Base-by-base conservation (phyloP, 1,284 basidiomycete genomes). In the Hypsizygus ulmarius region DNA sequence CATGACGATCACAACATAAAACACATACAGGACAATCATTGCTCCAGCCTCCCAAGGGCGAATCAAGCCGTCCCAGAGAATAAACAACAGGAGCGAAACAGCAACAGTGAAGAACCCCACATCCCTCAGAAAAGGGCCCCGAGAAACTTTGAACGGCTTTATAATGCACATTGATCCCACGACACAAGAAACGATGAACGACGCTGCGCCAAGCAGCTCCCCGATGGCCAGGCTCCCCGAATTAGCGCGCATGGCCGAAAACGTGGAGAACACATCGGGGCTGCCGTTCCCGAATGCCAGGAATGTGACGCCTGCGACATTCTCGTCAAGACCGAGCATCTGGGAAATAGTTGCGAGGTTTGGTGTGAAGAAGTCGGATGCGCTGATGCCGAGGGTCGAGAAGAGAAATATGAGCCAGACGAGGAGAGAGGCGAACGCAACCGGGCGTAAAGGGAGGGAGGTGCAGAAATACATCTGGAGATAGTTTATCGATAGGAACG, bases 161-260 rank as follows among this genome's bases (percentile, higher is more conserved):
- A 98, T 91, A 64, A 99, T 86, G 61, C 93, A 95, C 84, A 99
- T 97, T 12, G 89, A 90, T 5, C 96, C 96, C 2, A 91, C 94
- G 33, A 99, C 94, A 60, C 95, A 93, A 2, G 92, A 93, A 15
- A 94, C 86, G 64, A 98, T 96, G 71, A 98, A 99, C 1, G 91
- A 83, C 1, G 96, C 95, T 1, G 96, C 96, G 11, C 96, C 96
- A 16, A 99, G 75, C 4, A 99, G 78, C 68, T 99, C 96, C 32
- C 96, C 96, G 41, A 99, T 84, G 0, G 96, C 96, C 44, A 99
- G 70, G 45, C 90, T 84, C 5, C 94, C 93, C 0, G 93, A 92
- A 59, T 87, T 75, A 11, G 85, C 76, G 39, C 84, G 83, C 82
- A 99, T 91, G 12, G 96, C 92, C 0, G 91, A 90, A 64, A 96